Evolutionary conservation across 1,139 yeast species (phyloP).

Genomic region (Hyphopichia pseudoburtonii): DNA sequence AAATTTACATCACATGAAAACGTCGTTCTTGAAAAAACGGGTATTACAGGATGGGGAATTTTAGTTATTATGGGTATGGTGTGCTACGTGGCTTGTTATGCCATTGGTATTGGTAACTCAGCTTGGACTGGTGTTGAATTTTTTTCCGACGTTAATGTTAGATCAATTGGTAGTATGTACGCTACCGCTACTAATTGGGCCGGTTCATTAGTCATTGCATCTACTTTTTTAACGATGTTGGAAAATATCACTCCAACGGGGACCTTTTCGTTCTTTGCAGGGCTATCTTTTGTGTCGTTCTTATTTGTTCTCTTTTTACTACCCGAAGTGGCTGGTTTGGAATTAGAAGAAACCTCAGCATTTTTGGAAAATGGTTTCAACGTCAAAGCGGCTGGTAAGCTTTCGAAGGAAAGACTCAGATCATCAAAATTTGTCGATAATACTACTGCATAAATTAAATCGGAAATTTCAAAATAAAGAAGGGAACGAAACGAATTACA

Average conservation of each 20-base stretch:
- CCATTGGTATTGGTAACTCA: conserved; percentile 92
- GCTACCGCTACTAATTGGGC: conserved; percentile 97
- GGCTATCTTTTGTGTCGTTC: conserved; percentile 67
- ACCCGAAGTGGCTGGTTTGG: conserved; percentile 90
- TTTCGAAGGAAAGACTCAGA: conserved; percentile 55
- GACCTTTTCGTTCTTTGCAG: conserved; percentile 89
- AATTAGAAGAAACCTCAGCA: conserved; percentile 85
- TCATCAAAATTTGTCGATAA: conserved; percentile 15
- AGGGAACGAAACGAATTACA: too few relatives aligned
- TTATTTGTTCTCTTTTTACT: conserved; percentile 76
- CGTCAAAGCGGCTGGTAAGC: conserved; percentile 63
- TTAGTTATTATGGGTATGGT: conserved; percentile 85
- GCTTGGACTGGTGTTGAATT: conserved; percentile 98
- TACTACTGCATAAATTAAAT: conserved; percentile 39
- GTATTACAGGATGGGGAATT: conserved; percentile 81
- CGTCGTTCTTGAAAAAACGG: conserved; percentile 39
- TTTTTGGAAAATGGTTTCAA: conserved; percentile 82
- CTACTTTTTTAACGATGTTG: conserved; percentile 92
- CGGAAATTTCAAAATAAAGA: conserved; percentile 85
- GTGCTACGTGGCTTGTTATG: conserved; percentile 82
- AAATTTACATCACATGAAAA: conserved; percentile 50
- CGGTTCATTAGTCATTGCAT: conserved; percentile 86
- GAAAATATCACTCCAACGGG: conserved; percentile 92
- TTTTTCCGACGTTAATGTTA: conserved; percentile 82
- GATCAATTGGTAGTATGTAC: conserved; percentile 88